These are phyloP conservation scores for Aspergillus calidoustus DNA, from an alignment of 2,329 filamentous ascomycete genomes.

Conservation along the genomic window DNA sequence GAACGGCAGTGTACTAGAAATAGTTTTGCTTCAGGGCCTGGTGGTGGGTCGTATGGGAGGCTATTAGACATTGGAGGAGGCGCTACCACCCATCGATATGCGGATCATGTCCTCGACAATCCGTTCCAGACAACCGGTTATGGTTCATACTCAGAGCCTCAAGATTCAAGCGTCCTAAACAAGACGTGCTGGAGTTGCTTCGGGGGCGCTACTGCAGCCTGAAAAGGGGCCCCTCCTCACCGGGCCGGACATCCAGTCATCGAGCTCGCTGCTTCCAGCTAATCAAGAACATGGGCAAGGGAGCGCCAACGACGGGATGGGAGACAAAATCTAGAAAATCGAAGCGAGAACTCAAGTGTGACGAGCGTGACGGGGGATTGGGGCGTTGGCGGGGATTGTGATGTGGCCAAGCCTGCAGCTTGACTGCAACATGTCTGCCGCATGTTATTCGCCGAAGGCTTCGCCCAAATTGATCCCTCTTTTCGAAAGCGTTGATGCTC, in stretches of 20 bases:
- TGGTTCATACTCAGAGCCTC: too few relatives aligned
- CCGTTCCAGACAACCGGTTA: too few relatives aligned
- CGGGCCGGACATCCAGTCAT: slow-evolving; percentile 11
- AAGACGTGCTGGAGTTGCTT: slow-evolving; percentile 8
- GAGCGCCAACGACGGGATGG: neutral
- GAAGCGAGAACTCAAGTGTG: slow-evolving; percentile 10
- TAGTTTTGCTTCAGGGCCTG: too few relatives aligned
- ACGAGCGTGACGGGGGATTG: slow-evolving; percentile 30
- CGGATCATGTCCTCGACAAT: too few relatives aligned
- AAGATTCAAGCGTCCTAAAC: too few relatives aligned
- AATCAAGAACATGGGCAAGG: slow-evolving; percentile 1
- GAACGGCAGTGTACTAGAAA: too few relatives aligned
- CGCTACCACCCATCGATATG: too few relatives aligned
- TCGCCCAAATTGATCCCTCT: neutral
- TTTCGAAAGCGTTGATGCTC: too few relatives aligned
- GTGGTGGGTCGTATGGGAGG: too few relatives aligned
- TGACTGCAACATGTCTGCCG: slow-evolving; percentile 20
- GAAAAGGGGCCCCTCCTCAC: slow-evolving; percentile 8
- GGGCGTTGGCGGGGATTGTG: slow-evolving; percentile 31
- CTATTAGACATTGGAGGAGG: too few relatives aligned
- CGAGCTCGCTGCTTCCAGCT: neutral
- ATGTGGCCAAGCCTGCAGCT: slow-evolving; percentile 40
- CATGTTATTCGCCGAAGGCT: slow-evolving; percentile 23
- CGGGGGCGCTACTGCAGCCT: slow-evolving; percentile 7
- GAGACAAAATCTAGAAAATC: too few relatives aligned